Evolutionary conservation across 371 early-diverging fungal genomes (phyloP), one percentile per base, ranked within the genome.

Genomic region (Mortierella sp.): DNA sequence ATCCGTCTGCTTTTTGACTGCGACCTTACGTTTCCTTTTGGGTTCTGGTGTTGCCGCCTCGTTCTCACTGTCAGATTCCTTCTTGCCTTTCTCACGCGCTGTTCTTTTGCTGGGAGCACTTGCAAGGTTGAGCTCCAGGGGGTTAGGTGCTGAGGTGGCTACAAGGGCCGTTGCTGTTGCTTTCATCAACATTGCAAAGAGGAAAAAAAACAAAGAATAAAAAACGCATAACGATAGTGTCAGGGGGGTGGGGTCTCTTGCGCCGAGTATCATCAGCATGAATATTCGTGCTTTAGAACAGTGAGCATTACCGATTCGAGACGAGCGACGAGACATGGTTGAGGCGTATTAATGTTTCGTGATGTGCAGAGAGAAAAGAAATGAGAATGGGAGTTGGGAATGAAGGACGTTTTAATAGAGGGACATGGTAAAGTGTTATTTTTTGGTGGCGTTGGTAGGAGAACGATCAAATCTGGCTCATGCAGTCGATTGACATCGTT

Each of bases 251-350:
- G n/a, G n/a, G n/a, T n/a, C n/a, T n/a, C n/a, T n/a, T n/a, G n/a
- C n/a, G n/a, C n/a, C n/a, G n/a, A n/a, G n/a, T n/a, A n/a, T n/a
- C n/a, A n/a, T n/a, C n/a, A n/a, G n/a, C n/a, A n/a, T n/a, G n/a
- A n/a, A n/a, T n/a, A n/a, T n/a, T n/a, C n/a, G n/a, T n/a, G n/a
- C n/a, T n/a, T n/a, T n/a, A n/a, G n/a, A n/a, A n/a, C n/a, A n/a
- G n/a, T n/a, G n/a, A n/a, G n/a, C n/a, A n/a, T 34, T 65, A 65
- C 65, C 58, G 21, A 65, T 42, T 3, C 65, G 57, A 37, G 30
- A 37, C n/a, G 65, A 65, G 0, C 64, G 49, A 15, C 64, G 64
- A 6, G 50, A 48, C 64, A 63, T 63, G 15, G 26, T n/a, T n/a
- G n/a, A n/a, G n/a, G n/a, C n/a, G n/a, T n/a, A n/a, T n/a, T n/a